Conservation (phyloP, 2,329 filamentous ascomycete genomes). For the Purpureocillium lavendulum region DNA sequence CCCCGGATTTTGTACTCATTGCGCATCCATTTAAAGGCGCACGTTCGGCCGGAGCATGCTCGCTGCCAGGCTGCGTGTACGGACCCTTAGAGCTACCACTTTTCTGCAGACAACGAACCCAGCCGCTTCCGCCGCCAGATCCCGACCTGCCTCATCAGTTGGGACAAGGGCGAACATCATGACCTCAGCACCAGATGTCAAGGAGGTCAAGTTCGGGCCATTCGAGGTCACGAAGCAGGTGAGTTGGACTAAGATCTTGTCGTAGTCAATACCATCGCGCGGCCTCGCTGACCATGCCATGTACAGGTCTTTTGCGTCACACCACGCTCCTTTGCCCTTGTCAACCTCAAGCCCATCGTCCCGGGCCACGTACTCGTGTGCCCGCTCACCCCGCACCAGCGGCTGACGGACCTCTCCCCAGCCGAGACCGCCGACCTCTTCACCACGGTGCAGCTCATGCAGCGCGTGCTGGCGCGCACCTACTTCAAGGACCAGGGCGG, state of each 20-base stretch:
- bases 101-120: too few species aligned
- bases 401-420: conserved; percentile 64
- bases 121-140: too few species aligned
- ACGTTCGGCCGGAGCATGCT: not conserved
- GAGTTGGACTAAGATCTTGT: conserved; percentile 12
- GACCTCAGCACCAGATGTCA: conserved; percentile 17
- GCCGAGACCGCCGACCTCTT: conserved; percentile 77
- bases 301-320: conserved; percentile 85
- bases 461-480: conserved; percentile 59
- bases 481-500: conserved; percentile 43
- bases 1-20: too few species aligned
- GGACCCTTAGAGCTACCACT: too few species aligned
- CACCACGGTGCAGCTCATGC: conserved; percentile 73
- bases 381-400: conserved; percentile 58
- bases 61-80: conserved; percentile 1
- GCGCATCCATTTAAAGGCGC: too few species aligned
- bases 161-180: conserved; percentile 14
- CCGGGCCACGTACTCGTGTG: conserved; percentile 91
- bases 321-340: conserved; percentile 72
- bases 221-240: conserved; percentile 72
- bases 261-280: too few species aligned
- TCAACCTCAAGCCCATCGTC: conserved; percentile 91
- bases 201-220: conserved; percentile 58
- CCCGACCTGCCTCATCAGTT: too few species aligned
- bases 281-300: too few species aligned